Evolutionary conservation across 2,329 filamentous ascomycete genomes (phyloP), one percentile per base, ranked within the genome.

Genomic region (Nothophoma quercina): DNA sequence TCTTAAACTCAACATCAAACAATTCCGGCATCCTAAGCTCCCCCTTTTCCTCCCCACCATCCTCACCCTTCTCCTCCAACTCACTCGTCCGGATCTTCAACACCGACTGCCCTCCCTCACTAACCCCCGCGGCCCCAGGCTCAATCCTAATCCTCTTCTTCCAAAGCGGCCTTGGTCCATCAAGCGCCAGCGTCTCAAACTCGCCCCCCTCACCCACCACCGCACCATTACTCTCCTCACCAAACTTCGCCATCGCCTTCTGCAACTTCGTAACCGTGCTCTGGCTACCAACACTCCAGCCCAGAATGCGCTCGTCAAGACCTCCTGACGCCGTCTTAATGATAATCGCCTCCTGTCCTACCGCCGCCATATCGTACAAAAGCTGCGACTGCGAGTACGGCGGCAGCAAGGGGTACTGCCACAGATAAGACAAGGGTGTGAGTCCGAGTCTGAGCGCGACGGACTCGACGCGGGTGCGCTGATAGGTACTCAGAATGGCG

Each of bases 291-390:
- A 96, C 89, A 76, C 92, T 86, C 60, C 85, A 83, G 89, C 93
- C 96, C 19, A 99, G 77, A 65, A 92, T 88, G 29, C 76, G 79
- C 62, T 92, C 89, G 66, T 93, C 90, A 41, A 99, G 80, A 0
- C 93, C 95, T 6, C 91, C 92, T 59, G 90, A 96, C 34, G 95
- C 93, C 35, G 97, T 91, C 77, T 98, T 99, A 77, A 99, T 86
- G 68, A 99, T 91, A 54, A 93, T 83, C n/a, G 93, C 89, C 68
- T 96, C 91, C 48, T 96, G 85, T 1, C 88, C 88, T 2, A 87
- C 85, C 6, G 79, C 81, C 5, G 83, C 84, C 91, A 99, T 96
- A 72, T 97, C 93, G 52, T 85, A 80, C 42, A 99, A 79, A 16
- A 98, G 79, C 0, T 80, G 72, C 12, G 71, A 68, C 53, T 79